Conservation (phyloP, 306 rosid genomes). For the Pterocarpus santalinus region DNA sequence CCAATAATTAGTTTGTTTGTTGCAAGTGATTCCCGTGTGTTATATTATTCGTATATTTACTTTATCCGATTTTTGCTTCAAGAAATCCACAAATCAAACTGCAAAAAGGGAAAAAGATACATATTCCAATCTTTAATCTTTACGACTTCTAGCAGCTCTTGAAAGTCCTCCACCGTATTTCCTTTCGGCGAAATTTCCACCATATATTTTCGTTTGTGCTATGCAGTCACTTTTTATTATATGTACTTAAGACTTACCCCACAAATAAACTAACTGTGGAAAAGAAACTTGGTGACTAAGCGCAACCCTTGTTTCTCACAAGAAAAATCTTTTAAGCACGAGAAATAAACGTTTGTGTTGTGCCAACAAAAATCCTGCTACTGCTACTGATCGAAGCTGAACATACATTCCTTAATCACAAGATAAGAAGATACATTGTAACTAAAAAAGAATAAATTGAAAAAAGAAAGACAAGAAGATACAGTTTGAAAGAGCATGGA, state of each 20-base stretch:
- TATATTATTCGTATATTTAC: slow-evolving; percentile 41
- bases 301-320: not conserved
- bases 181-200: slow-evolving; percentile 13
- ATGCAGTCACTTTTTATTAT: slow-evolving; percentile 39
- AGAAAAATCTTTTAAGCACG: not conserved
- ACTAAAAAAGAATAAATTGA: not conserved
- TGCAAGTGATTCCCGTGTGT: slow-evolving; percentile 56
- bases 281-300: slow-evolving; percentile 27
- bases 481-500: not conserved
- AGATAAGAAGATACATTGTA: slow-evolving; percentile 29
- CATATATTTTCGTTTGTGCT: not conserved
- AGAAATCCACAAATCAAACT: slow-evolving; percentile 50
- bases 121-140: slow-evolving; percentile 56
- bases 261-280: not conserved
- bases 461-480: not conserved
- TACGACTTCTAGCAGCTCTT: slow-evolving; percentile 47
- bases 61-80: slow-evolving; percentile 49
- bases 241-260: slow-evolving; percentile 11
- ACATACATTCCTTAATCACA: not conserved
- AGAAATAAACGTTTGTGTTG: slow-evolving; percentile 15
- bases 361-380: slow-evolving; percentile 27
- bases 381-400: not conserved
- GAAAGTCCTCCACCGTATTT: slow-evolving; percentile 35
- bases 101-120: slow-evolving; percentile 39
- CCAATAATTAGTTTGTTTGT: slow-evolving; percentile 49